A percentile compares a stretch with the other conserved stretches of the same genome.
Evolutionary conservation across 2,329 filamentous ascomycete genomes (phyloP).

Genomic region (Leptographium flavum): DNA sequence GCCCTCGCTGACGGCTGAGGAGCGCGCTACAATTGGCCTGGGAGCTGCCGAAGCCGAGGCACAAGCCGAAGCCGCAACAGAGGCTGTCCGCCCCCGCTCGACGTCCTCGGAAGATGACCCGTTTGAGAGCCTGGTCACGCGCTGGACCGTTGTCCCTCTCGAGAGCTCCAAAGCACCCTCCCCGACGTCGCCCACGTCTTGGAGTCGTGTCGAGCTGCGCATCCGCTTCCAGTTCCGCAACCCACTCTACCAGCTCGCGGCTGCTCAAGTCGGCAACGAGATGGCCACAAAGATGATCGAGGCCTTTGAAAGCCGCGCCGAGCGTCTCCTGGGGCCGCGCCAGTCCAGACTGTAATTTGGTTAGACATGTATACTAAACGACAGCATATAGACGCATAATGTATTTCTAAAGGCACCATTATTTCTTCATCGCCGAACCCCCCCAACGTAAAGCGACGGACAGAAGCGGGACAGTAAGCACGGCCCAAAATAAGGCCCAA

Average conservation of each 20-base stretch:
- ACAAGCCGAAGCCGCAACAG: neutral
- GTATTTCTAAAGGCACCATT: neutral
- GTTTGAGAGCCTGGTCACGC: constrained; percentile 54
- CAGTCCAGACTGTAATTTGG: neutral
- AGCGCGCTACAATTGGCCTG: constrained; percentile 16
- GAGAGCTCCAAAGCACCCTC: constrained; percentile 13
- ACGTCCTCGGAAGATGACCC: constrained; percentile 21
- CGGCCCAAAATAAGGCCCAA: neutral
- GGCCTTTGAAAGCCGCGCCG: constrained; percentile 77
- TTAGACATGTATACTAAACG: too few relatives aligned
- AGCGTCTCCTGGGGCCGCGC: constrained; percentile 25
- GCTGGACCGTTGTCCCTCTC: constrained; percentile 48
- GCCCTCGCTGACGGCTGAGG: constrained; percentile 26
- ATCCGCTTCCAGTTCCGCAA: constrained; percentile 79
- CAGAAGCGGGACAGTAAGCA: neutral
- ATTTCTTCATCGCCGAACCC: neutral
- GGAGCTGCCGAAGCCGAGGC: neutral
- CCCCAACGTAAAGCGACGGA: neutral
- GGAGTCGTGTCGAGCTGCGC: constrained; percentile 60
- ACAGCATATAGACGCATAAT: too few relatives aligned
- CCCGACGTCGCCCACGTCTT: constrained; percentile 16
- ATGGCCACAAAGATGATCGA: constrained; percentile 81
- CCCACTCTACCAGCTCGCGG: constrained; percentile 74
- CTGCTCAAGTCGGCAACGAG: constrained; percentile 67
- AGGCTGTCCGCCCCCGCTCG: neutral